These are phyloP conservation scores for Haematococcus lacustris DNA, from an alignment of 139 green algal species.

Conservation along the genomic window DNA sequence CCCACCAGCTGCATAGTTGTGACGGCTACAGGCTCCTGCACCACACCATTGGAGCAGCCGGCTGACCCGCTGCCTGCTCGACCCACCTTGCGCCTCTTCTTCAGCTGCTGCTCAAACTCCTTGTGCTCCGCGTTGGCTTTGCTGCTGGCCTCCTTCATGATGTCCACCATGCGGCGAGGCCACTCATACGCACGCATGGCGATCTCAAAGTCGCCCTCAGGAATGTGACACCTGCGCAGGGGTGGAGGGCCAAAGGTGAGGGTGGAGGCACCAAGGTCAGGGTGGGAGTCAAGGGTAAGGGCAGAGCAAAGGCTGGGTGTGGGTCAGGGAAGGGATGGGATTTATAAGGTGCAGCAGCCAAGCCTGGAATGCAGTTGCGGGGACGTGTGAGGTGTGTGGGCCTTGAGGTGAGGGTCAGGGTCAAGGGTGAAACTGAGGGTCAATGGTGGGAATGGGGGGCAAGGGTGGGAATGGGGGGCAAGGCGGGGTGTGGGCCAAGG, in stretches of 20 bases:
- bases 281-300: not conserved
- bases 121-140: constrained; percentile 49
- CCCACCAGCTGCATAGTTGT: too few relatives aligned
- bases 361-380: not conserved
- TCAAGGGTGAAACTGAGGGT: too few relatives aligned
- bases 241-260: too few relatives aligned
- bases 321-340: not conserved
- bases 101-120: constrained; percentile 47
- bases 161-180: constrained; percentile 49
- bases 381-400: too few relatives aligned
- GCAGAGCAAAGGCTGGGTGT: not conserved
- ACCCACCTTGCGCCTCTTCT: constrained; percentile 31
- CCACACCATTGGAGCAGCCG: too few relatives aligned
- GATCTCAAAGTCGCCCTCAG: constrained; percentile 63
- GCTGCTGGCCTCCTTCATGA: constrained; percentile 56
- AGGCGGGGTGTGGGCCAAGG: too few relatives aligned
- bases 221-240: constrained; percentile 42
- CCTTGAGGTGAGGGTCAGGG: too few relatives aligned
- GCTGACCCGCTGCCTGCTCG: not conserved
- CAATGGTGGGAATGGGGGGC: too few relatives aligned
- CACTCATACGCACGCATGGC: constrained; percentile 66
- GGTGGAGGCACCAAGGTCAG: too few relatives aligned
- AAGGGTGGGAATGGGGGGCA: too few relatives aligned
- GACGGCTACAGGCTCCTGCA: too few relatives aligned
- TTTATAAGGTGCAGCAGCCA: not conserved